Base-by-base conservation (phyloP, 805 yeast species). In the Yamadazyma philogaea region DNA sequence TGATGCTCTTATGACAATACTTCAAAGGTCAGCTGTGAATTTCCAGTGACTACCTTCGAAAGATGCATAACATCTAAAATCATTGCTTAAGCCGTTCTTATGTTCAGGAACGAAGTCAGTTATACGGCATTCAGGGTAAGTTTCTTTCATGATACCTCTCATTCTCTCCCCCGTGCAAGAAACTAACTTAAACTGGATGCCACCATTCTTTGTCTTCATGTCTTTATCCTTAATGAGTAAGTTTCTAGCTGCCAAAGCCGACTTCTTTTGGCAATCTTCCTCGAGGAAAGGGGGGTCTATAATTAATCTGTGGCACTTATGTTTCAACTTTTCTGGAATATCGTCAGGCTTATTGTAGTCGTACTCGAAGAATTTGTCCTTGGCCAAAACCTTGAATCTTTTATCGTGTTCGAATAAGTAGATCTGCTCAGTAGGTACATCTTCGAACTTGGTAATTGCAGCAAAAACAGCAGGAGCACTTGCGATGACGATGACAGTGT, bases 391-490 rank as follows among this genome's bases (percentile, higher is more conserved):
- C 46, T 76, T 79, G 60, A 89, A 89, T 56, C 97, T 74, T 41
- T 70, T 76, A 58, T 90, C 96, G 57, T 57, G 85, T 59, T 90
- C 97, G 43, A 89, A 68, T 41, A 89, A 68, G 56, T 84, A 86
- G 15, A 88, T 81, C 39, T 84, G 76, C 40, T 79, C 54, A 0
- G 88, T 86, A 30, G 90, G 90, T 28, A 84, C 50, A 3, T 70
- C 66, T 6, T 60, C 10, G 39, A 77, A 70, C 19, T 49, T 49
- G 44, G 77, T 75, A 34, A 88, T 77, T 0, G 91, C 93, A 1
- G 95, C 95, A 64, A 83, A 89, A 3, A 87, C 96, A 0, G 96
- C 85, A 15, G 97, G 96, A 1, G 96, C 96, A 65, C 90, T 81
- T 1, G 85, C 87, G 40, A 89, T 75, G 38, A 84, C 86, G 34